Evolutionary conservation across 1,284 basidiomycete species (phyloP).

Genomic region (Exsudoporus floridanus): DNA sequence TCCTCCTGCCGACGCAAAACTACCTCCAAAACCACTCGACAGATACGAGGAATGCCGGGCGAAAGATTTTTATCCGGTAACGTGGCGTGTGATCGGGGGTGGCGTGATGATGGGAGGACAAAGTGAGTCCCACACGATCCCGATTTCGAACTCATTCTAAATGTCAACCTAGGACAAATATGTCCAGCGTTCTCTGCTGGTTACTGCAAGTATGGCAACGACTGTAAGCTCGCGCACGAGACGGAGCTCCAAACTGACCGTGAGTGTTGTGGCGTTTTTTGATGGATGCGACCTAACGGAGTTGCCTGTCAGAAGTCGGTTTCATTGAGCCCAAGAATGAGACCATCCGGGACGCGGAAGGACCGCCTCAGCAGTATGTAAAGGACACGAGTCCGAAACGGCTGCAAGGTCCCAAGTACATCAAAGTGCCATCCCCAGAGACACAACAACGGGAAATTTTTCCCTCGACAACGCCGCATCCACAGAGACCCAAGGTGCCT

Average conservation of each 20-base stretch:
- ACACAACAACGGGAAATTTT: not conserved
- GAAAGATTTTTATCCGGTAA: constrained; percentile 38
- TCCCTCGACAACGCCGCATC: not conserved
- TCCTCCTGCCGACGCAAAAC: constrained; percentile 2
- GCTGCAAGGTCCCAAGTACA: constrained; percentile 8
- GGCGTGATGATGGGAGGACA: constrained; percentile 50
- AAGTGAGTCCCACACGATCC: constrained; percentile 29
- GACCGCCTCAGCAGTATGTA: not conserved
- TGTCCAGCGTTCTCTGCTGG: constrained; percentile 40
- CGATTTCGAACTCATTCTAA: not conserved
- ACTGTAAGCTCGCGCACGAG: constrained; percentile 43
- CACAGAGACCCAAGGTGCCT: not conserved
- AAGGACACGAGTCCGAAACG: constrained; percentile 6
- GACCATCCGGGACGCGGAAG: not conserved
- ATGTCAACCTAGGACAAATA: constrained; percentile 34
- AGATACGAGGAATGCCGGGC: constrained; percentile 25
- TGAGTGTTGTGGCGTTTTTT: constrained; percentile 12
- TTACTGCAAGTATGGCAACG: constrained; percentile 37
- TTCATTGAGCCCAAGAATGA: constrained; percentile 16
- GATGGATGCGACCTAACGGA: not conserved
- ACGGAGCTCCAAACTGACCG: constrained; percentile 27
- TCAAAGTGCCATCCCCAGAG: constrained; percentile 1
- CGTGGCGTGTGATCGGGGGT: constrained; percentile 50
- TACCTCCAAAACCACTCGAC: constrained; percentile 28
- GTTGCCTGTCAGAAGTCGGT: constrained; percentile 16